Base-by-base conservation (phyloP, 225 moss, liverwort and hornwort species). In the Rhytidiadelphus loreus region DNA sequence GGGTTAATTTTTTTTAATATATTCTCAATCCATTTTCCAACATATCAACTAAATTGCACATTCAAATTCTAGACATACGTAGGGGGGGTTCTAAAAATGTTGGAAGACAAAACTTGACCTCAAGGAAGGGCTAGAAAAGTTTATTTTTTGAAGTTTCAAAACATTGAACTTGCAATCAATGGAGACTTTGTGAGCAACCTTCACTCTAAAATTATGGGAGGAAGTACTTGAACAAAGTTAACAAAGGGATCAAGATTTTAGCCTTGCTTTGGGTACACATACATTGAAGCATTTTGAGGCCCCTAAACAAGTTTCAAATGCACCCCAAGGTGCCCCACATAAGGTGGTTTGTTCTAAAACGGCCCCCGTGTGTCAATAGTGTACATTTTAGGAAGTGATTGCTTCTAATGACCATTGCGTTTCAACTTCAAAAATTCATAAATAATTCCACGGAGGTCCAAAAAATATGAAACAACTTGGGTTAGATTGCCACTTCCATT, bases 21-120 rank as follows among this genome's bases (percentile, higher is more conserved):
- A n/a, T n/a, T n/a, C n/a, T n/a, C n/a, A n/a, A n/a, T n/a, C n/a
- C n/a, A n/a, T n/a, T n/a, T n/a, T n/a, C n/a, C n/a, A n/a, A n/a
- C n/a, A n/a, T n/a, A n/a, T n/a, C n/a, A 2, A 0, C 12, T 11
- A 32, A 74, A 74, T 32, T 2, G 1, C 2, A 19, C 29, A 48
- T n/a, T n/a, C n/a, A n/a, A 32, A 2, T 32, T 32, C 2, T 46
- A 12, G 1, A 30, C 0, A 32, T 9, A 10, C 0, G 0, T 12
- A n/a, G n/a, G 19, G 7, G 12, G 11, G 29, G 18, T 75, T 50
- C 12, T 19, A 1, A 20, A 75, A 74, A 75, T 32, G 32, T 75
- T 33, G 7, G 12, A 30, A 50, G 11, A 75, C 7, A 50, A 32
- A 20, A 11, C 12, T 50, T 75, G 20, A 33, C 7, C 4, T 50